These are phyloP conservation scores for Aspergillus heteromorphus DNA, from an alignment of 495 filamentous ascomycete genomes.

Conservation along the genomic window DNA sequence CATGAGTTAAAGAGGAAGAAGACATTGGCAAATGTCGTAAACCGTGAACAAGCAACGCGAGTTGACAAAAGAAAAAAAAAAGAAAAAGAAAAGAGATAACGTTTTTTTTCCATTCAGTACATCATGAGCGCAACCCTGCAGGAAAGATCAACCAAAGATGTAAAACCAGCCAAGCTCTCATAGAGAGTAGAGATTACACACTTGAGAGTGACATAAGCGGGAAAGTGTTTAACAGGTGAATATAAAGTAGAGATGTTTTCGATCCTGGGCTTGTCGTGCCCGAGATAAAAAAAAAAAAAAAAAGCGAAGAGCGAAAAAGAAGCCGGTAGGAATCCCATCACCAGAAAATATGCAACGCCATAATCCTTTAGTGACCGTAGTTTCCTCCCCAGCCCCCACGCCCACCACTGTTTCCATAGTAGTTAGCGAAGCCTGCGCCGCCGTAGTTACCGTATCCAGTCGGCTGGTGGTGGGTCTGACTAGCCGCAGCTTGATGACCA, in stretches of 20 bases:
- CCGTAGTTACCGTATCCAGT: constrained; percentile 46
- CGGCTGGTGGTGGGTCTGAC: constrained; percentile 59
- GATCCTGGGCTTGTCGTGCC: constrained; percentile 17
- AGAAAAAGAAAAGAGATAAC: constrained; percentile 10
- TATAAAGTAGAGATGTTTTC: constrained; percentile 21
- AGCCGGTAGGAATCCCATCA: constrained; percentile 26
- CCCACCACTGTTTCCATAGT: constrained; percentile 47
- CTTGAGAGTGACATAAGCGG: constrained; percentile 17
- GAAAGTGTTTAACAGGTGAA: constrained; percentile 9
- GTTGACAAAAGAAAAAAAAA: background rate
- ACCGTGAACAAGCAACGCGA: background rate
- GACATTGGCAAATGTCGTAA: constrained; percentile 15
- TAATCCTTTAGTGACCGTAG: constrained; percentile 47
- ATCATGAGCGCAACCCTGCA: constrained; percentile 19
- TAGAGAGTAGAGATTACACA: constrained; percentile 47
- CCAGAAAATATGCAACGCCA: constrained; percentile 32
- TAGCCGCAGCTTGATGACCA: constrained; percentile 53
- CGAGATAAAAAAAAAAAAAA: constrained; percentile 20
- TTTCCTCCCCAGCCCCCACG: constrained; percentile 69
- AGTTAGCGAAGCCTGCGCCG: constrained; percentile 51
- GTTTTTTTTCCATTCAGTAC: constrained; percentile 23
- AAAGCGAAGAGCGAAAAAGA: constrained; percentile 21
- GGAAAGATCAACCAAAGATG: constrained; percentile 16
- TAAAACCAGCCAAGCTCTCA: constrained; percentile 43
- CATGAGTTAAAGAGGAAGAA: constrained; percentile 4